Conservation (phyloP, 139 green algal genomes). For the Diplosphaera chodatii region DNA sequence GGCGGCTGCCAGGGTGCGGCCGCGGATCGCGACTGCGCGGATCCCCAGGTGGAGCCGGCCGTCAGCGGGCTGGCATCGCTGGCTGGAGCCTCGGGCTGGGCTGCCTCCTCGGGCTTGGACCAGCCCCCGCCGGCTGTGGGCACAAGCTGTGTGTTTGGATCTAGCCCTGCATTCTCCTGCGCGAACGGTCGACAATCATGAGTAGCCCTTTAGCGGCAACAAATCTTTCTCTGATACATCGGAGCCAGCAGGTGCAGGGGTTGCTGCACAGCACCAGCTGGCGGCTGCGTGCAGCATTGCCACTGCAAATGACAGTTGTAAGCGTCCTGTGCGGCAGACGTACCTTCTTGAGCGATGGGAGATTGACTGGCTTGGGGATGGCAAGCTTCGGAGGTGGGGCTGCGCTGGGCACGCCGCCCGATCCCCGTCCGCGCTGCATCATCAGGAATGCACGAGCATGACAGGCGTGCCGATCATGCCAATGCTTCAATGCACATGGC, state of each 20-base stretch:
- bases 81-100: slow-evolving; percentile 10
- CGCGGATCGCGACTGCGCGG: slow-evolving; percentile 7
- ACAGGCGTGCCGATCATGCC: neutral
- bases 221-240: no score
- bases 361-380: slow-evolving; percentile 74
- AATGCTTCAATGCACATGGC: no score
- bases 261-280: no score
- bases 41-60: slow-evolving; percentile 53
- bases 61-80: slow-evolving; percentile 25
- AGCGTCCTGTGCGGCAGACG: neutral
- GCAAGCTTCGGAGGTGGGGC: slow-evolving; percentile 51
- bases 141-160: slow-evolving; percentile 64
- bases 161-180: slow-evolving; percentile 73
- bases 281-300: no score
- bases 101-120: slow-evolving; percentile 44
- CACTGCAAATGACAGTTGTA: no score
- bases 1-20: neutral
- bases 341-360: slow-evolving; percentile 75
- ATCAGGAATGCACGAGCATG: neutral
- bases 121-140: slow-evolving; percentile 38
- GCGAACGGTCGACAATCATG: no score
- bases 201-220: no score
- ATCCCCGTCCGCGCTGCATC: neutral
- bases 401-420: neutral
- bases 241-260: neutral